Base-by-base conservation (phyloP, 192 early-diverging fungal species). In the Kappamyces sp. region DNA sequence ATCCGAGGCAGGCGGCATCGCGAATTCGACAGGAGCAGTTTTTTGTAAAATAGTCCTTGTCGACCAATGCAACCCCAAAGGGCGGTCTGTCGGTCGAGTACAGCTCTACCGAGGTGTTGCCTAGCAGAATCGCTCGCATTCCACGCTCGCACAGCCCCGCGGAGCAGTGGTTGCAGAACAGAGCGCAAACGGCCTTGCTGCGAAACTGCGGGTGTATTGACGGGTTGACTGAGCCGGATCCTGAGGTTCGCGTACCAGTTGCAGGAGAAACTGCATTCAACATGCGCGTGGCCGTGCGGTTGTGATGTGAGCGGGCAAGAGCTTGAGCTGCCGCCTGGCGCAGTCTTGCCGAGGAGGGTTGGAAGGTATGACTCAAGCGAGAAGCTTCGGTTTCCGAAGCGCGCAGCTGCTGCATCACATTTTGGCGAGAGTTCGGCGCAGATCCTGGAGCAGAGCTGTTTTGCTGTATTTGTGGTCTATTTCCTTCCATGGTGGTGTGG, bases 71-170 rank as follows among this genome's bases (percentile, higher is more conserved):
- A 5, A 80, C 77, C 6, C 78, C 79, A 4, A 38, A 51, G 6
- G 79, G 79, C 12, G 74, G 78, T 4, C 65, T 66, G 54, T 82
- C 79, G 36, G 79, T 82, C 33, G 78, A 81, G 47, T 66, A 82
- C 37, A 82, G 65, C 66, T 82, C 78, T 5, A 82, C 74, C 38
- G 68, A 70, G 34, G 74, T 80, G 62, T 83, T 74, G 10, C 75
- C 80, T 2, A 83, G 59, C 36, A 83, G 53, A 51, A 82, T 83
- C 7, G 80, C 80, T 51, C 75, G 78, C 80, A 83, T 83, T 23
- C 78, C 80, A 9, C 80, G 62, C 9, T 61, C 57, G 60, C 79
- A 82, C 61, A 82, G 55, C 15, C 58, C 35, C 37, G 44, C 51
- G n/a, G 54, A 46, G 60, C 79, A 82, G 60, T 72, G 70, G 2